Base-by-base conservation (phyloP, 106 monocot genomes). In the Dendrobium nobile region DNA sequence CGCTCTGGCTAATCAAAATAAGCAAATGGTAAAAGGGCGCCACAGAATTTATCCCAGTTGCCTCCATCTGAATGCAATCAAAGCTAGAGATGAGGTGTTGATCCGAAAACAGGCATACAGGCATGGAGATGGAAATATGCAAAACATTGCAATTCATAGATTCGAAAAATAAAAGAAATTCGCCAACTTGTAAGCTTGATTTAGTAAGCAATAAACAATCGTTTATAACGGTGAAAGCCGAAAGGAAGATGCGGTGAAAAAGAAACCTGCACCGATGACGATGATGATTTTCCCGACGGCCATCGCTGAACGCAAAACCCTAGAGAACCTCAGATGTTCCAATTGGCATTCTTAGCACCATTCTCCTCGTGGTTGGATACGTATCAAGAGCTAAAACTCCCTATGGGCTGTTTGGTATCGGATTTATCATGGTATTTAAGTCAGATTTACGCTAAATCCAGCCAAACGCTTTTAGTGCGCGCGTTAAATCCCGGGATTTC, bases 251-350 rank as follows among this genome's bases (percentile, higher is more conserved):
- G 9, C 68, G 11, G 68, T 31, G 73, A 18, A 68, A 73, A 26
- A 73, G 17, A 41, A 42, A 73, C 73, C 73, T 73, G 73, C 73
- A 42, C 73, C 73, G 41, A 73, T 73, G 73, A 73, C 73, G 73
- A 73, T 73, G 73, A 41, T 73, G 18, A 73, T 73, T 73, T 73
- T 73, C 41, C 73, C 73, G 18, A 73, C 7, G 73, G 73, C 41
- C 73, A 73, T 73, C 17, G 37, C 73, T 11, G 17, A 73, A 41
- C 28, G 19, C 2, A 42, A 40, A 41, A 73, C 73, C 73, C 73
- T 41, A 40, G 17, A 16, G 7, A 73, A 73, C 26, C 41, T 73
- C 73, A 9, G 31, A 18, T 9, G 19, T 20, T 42, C 73, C 17
- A 6, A 73, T 40, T 42, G 42, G 17, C 73, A 20, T 17, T 41